Base-by-base conservation (phyloP, 2,329 filamentous ascomycete genomes). In the Colletotrichum theobromicola region DNA sequence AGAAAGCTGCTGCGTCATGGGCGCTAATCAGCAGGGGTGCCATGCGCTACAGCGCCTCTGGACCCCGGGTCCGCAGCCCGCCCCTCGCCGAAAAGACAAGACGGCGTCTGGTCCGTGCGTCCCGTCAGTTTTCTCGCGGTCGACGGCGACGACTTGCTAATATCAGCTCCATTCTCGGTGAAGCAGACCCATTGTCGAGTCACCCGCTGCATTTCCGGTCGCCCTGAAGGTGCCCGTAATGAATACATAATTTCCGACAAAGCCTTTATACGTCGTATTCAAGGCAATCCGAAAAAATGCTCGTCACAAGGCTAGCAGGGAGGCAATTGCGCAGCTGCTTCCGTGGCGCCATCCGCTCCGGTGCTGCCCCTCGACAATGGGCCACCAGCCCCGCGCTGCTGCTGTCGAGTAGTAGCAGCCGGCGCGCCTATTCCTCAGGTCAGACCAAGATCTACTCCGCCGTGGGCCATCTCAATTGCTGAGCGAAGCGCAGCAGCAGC, bases 381-480 rank as follows among this genome's bases (percentile, higher is more conserved):
- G 21, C 42, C 21, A 46, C 42, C 21, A 46, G 50, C 24, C n/a
- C 67, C 15, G 18, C 69, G 62, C 50, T 67, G 26, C 70, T 60
- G n/a, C 53, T 69, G 26, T 66, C 55, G 30, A 53, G 64, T 53
- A 61, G 64, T 61, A 61, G 55, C 61, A 61, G 55, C 61, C 64
- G 69, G 65, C 73, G 69, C 26, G 46, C 67, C 4, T 80, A 79
- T 74, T 79, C 78, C 24, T 77, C 78, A 74, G 78, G 78, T 79
- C 61, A 79, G 76, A 64, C 28, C 57, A 34, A 21, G 32, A 60
- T 37, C 21, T 18, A 18, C 37, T 13, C 26, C 7, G 34, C n/a
- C 2, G 13, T 53, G 7, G 15, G 32, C 53, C 8, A 55, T 46
- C 2, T 35, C 57, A 16, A 37, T 50, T 13, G 35, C 65, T 72